phyloP scores from a whole-genome alignment of 2,329 filamentous ascomycete genomes.

The Aspergillaceae sp. region DNA sequence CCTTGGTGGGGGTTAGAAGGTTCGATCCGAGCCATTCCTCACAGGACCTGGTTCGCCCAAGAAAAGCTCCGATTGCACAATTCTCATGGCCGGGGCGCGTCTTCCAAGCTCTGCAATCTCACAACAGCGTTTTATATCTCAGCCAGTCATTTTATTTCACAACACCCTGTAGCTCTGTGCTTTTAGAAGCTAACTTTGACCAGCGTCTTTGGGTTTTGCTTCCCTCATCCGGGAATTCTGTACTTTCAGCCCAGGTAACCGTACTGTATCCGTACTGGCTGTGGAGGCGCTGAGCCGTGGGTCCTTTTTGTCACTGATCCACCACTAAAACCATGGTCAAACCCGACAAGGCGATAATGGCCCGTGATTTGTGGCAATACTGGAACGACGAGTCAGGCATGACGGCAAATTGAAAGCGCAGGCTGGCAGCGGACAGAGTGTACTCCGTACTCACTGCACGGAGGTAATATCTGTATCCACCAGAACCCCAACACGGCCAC shows the following conservation, averaged over 20 bases:
- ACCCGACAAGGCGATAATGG: constrained; percentile 5
- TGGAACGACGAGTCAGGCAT: constrained; percentile 2
- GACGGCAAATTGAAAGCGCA: too few species aligned
- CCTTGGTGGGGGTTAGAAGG: neutral
- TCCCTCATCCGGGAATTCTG: too few species aligned
- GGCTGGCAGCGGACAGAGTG: too few species aligned
- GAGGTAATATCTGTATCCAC: too few species aligned
- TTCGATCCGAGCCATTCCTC: neutral
- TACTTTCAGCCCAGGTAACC: neutral
- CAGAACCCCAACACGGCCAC: constrained; percentile 8
- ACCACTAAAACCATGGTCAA: constrained; percentile 13
- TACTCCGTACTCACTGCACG: too few species aligned
- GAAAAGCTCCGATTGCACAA: neutral
- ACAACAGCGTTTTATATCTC: too few species aligned
- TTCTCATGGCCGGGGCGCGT: too few species aligned
- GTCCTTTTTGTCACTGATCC: constrained; percentile 11
- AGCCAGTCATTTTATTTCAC: too few species aligned
- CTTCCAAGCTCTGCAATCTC: too few species aligned
- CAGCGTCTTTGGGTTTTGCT: too few species aligned
- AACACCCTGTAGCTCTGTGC: too few species aligned
- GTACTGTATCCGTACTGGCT: neutral
- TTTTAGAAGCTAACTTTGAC: too few species aligned
- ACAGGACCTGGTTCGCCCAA: neutral
- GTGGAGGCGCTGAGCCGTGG: constrained; percentile 18
- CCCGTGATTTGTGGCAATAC: constrained; percentile 9